A percentile compares a stretch with the other conserved stretches of the same genome.
Evolutionary conservation across 164 flowering plant species (phyloP).

Genomic region (Vitis labrusca): DNA sequence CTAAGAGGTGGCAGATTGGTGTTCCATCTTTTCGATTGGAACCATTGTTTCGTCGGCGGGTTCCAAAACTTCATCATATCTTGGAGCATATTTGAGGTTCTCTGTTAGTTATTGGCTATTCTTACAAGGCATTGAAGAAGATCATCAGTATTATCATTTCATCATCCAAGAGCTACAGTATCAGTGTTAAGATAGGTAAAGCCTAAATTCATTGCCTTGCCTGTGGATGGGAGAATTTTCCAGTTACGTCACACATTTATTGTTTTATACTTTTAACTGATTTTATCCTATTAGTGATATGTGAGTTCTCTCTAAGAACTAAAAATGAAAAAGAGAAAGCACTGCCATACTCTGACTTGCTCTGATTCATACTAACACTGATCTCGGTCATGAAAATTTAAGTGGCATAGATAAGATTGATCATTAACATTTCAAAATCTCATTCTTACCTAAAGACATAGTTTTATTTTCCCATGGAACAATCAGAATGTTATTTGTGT

Average conservation of each 20-base stretch:
- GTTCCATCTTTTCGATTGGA: constrained; percentile 79
- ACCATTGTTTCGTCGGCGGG: constrained; percentile 74
- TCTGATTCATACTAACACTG: not conserved
- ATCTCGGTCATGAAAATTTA: not conserved
- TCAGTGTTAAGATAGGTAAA: constrained; percentile 13
- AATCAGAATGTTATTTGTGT: not conserved
- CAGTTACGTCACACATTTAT: not conserved
- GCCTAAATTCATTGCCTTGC: too few species aligned
- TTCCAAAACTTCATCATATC: constrained; percentile 54
- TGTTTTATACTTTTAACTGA: not conserved
- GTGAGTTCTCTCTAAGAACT: not conserved
- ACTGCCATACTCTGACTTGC: not conserved
- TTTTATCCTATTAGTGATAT: not conserved
- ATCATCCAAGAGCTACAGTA: constrained; percentile 2
- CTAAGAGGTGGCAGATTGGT: constrained; percentile 73
- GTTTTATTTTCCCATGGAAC: not conserved
- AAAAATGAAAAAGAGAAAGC: not conserved
- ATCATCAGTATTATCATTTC: constrained; percentile 2
- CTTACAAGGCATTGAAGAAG: constrained; percentile 1
- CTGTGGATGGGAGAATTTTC: not conserved
- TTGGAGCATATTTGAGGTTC: too few species aligned
- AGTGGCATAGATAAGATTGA: not conserved
- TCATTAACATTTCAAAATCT: not conserved
- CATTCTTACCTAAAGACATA: not conserved
- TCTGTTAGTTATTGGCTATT: not conserved